Evolutionary conservation across 345 rosid species (phyloP).

Genomic region (Eucalyptus brandiana): DNA sequence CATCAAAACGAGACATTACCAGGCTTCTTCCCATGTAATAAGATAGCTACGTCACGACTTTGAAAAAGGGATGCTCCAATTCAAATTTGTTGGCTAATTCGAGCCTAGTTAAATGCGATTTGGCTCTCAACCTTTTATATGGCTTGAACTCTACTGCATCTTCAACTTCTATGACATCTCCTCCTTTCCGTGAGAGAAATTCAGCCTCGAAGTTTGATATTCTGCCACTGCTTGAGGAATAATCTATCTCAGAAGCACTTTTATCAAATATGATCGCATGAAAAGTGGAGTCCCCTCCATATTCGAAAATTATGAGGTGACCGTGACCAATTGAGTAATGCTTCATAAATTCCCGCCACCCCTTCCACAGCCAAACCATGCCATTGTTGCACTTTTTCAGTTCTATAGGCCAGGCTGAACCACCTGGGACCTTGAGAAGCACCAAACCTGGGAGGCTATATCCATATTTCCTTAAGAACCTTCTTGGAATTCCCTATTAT

Average conservation of each 20-base stretch:
- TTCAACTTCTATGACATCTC: not conserved
- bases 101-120: not conserved
- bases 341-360: not conserved
- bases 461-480: not conserved
- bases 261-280: not conserved
- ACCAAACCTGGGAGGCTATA: not conserved
- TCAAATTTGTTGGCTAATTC: not conserved
- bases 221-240: not conserved
- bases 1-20: not conserved
- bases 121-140: not conserved
- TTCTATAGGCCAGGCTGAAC: not conserved
- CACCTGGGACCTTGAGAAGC: not conserved
- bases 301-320: not conserved
- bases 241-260: not conserved
- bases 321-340: not conserved
- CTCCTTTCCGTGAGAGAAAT: not conserved
- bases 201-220: not conserved
- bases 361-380: not conserved
- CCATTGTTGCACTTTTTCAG: not conserved
- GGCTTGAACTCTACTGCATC: not conserved
- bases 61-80: not conserved
- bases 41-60: not conserved
- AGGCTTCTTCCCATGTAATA: not conserved
- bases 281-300: not conserved
- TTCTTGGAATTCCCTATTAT: not conserved